A percentile compares a stretch with the other conserved stretches of the same genome.
phyloP scores from a whole-genome alignment of 108 stramenopile species.

The Cyclotella cryptica region DNA sequence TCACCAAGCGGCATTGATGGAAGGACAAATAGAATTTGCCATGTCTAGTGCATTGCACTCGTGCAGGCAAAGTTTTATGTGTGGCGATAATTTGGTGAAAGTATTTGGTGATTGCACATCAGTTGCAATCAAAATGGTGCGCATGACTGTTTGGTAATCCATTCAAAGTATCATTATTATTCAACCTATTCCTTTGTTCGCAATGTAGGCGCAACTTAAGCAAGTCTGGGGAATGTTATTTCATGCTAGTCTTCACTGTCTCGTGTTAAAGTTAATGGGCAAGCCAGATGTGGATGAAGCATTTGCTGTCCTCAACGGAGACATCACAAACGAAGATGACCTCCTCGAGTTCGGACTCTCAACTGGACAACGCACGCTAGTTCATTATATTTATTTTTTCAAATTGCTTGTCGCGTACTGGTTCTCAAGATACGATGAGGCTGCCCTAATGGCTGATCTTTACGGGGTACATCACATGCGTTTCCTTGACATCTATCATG shows the following conservation, averaged over 20 bases:
- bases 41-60: constrained; percentile 2
- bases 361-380: not conserved
- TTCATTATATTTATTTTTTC: constrained; percentile 15
- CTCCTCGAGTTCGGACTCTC: not conserved
- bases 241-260: constrained; percentile 1
- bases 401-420: constrained; percentile 10
- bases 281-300: not conserved
- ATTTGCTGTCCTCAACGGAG: not conserved
- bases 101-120: not conserved
- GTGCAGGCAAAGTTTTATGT: constrained; percentile 18
- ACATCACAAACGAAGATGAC: constrained; percentile 3
- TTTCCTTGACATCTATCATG: constrained; percentile 11
- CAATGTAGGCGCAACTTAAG: not conserved
- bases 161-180: not conserved
- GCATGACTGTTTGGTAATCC: no score
- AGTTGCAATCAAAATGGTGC: constrained; percentile 7
- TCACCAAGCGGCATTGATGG: constrained; percentile 5
- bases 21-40: constrained; percentile 11
- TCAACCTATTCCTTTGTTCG: not conserved
- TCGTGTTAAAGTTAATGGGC: constrained; percentile 11
- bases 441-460: not conserved
- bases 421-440: constrained; percentile 1
- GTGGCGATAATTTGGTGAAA: not conserved
- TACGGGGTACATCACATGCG: constrained; percentile 10
- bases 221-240: not conserved